phyloP scores from a whole-genome alignment of 2,329 filamentous ascomycete species.

The Trichothecium sympodiale region DNA sequence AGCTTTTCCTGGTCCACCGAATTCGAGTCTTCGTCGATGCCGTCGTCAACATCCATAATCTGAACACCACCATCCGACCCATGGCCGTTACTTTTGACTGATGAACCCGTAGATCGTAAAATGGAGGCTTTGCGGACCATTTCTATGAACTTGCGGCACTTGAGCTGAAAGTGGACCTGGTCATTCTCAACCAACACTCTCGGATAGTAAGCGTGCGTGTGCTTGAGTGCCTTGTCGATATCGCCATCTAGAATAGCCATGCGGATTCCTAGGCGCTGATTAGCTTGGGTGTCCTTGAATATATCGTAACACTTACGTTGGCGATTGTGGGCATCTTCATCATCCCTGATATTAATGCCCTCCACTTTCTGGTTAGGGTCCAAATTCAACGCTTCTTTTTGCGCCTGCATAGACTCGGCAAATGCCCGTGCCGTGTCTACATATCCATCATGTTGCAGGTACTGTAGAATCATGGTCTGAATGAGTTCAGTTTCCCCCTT shows the following conservation, averaged over 20 bases:
- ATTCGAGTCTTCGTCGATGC: slow-evolving; percentile 14
- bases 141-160: slow-evolving; percentile 88
- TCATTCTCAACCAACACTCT: slow-evolving; percentile 69
- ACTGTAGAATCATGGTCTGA: slow-evolving; percentile 73
- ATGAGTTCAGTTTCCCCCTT: slow-evolving; percentile 68
- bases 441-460: slow-evolving; percentile 89
- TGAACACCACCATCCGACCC: slow-evolving; percentile 25
- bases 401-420: slow-evolving; percentile 64
- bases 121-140: slow-evolving; percentile 66
- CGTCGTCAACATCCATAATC: slow-evolving; percentile 46
- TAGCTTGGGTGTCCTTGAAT: slow-evolving; percentile 9
- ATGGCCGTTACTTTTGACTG: slow-evolving; percentile 24
- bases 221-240: slow-evolving; percentile 79
- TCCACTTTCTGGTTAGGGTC: slow-evolving; percentile 40
- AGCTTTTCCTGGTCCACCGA: slow-evolving; percentile 9
- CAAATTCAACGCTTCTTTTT: slow-evolving; percentile 58
- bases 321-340: slow-evolving; percentile 75
- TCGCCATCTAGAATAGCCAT: slow-evolving; percentile 82
- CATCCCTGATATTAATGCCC: slow-evolving; percentile 61
- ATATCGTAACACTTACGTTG: slow-evolving; percentile 50
- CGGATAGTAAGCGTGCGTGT: slow-evolving; percentile 69
- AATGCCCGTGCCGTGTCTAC: slow-evolving; percentile 88
- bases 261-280: slow-evolving; percentile 69
- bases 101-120: slow-evolving; percentile 42
- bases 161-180: slow-evolving; percentile 76